Evolutionary conservation across 2,329 filamentous ascomycete species (phyloP).

Genomic region (Helotiales sp.): DNA sequence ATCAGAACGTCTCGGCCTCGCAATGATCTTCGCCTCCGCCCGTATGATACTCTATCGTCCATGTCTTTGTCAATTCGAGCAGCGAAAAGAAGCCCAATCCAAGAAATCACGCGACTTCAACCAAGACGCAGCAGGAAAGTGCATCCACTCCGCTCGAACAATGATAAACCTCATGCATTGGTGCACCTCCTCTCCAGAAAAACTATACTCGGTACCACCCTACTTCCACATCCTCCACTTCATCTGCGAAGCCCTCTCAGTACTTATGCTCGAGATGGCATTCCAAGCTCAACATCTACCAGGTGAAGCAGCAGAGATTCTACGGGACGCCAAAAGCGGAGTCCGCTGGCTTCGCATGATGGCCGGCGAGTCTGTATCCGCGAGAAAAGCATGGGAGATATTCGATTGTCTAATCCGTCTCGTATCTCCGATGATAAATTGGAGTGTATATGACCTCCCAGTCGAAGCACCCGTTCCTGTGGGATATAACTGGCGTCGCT

Average conservation of each 20-base stretch:
- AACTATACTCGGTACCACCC: slow-evolving; percentile 22
- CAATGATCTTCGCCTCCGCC: slow-evolving; percentile 25
- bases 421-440: slow-evolving; percentile 21
- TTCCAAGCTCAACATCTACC: slow-evolving; percentile 28
- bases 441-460: slow-evolving; percentile 21
- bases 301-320: slow-evolving; percentile 20
- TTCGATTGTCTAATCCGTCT: slow-evolving; percentile 26
- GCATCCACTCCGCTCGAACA: slow-evolving; percentile 23
- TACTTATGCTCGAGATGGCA: slow-evolving; percentile 29
- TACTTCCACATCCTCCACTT: slow-evolving; percentile 31
- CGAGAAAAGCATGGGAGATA: slow-evolving; percentile 32
- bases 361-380: slow-evolving; percentile 23
- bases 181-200: slow-evolving; percentile 7
- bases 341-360: slow-evolving; percentile 26
- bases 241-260: slow-evolving; percentile 29
- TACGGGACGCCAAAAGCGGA: slow-evolving; percentile 28
- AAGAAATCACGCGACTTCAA: slow-evolving; percentile 22
- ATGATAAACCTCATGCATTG: slow-evolving; percentile 23
- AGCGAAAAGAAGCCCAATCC: slow-evolving; percentile 18
- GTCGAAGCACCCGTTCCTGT: slow-evolving; percentile 23
- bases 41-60: slow-evolving; percentile 32
- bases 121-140: slow-evolving; percentile 20
- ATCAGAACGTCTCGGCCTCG: slow-evolving; percentile 20
- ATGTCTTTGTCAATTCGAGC: slow-evolving; percentile 29
- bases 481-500: slow-evolving; percentile 19